A percentile compares a stretch with the other conserved stretches of the same genome.
phyloP scores from a whole-genome alignment of 257 asterid species.

The Solanum bulbocastanum region DNA sequence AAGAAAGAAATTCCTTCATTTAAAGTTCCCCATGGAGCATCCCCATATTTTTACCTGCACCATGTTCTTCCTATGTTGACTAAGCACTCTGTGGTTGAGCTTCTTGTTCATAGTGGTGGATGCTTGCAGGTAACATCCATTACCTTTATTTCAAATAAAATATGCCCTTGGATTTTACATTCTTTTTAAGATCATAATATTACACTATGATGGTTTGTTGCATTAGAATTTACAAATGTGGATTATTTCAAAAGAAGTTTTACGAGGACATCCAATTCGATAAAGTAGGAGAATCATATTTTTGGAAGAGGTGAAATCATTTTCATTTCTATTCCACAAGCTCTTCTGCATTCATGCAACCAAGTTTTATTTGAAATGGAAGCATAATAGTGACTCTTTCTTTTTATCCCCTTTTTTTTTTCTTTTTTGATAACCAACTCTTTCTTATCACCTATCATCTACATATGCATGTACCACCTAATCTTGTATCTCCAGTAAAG shows the following conservation, averaged over 20 bases:
- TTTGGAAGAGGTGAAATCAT: not conserved
- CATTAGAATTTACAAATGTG: not conserved
- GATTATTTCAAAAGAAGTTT: not conserved
- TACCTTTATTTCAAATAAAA: not conserved
- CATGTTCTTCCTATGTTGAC: conserved; percentile 81
- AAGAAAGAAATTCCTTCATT: conserved; percentile 94
- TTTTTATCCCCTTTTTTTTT: no score
- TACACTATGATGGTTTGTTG: not conserved
- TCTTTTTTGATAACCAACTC: not conserved
- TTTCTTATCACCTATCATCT: not conserved
- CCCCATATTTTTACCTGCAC: conserved; percentile 76
- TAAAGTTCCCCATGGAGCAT: conserved; percentile 54
- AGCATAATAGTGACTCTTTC: not conserved
- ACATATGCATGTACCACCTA: not conserved
- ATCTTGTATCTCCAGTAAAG: not conserved
- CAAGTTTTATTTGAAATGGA: not conserved
- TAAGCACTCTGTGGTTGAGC: conserved; percentile 84
- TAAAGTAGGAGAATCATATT: not conserved
- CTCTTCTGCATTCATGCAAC: not conserved
- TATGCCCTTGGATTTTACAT: not conserved
- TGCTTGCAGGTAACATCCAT: conserved; percentile 69
- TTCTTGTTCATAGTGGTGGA: conserved; percentile 87
- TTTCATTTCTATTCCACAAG: not conserved
- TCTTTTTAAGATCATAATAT: not conserved
- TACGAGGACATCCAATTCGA: not conserved